Base-by-base conservation (phyloP, 768 basidiomycete species). In the Tulasnella sp. region DNA sequence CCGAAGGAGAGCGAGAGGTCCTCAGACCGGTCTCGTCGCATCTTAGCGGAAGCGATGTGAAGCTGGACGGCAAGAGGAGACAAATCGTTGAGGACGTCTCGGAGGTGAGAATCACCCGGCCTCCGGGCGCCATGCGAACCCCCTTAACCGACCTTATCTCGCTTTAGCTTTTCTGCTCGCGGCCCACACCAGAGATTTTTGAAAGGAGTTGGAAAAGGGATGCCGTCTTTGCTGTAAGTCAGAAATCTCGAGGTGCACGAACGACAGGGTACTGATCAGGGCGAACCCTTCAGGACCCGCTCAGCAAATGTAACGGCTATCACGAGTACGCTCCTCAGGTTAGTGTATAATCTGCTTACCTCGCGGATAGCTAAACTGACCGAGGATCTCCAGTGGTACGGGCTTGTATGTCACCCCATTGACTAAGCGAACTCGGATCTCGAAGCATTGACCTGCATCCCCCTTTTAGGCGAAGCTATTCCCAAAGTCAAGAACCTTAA, bases 241-340 rank as follows among this genome's bases (percentile, higher is more conserved):
- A 5, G 11, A 5, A 2, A 17, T 2, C 29, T 29, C 22, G 14
- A 9, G 15, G 3, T 14, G 58, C 25, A 34, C 6, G 11, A 12
- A 34, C 58, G 58, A 31, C 25, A 64, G 12, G 31, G 25, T 4
- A 22, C 31, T 76, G 2, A 22, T 76, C 29, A 34, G 40, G 38
- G 40, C 22, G 22, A 42, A 58, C 15, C 17, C 37, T 14, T 4
- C 74, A 88, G 87, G 86, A 89, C 79, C 88, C 89, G 14, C 80
- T 86, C 40, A 84, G 82, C 39, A 85, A 84, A 77, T 88, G 87
- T 79, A 82, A 83, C 40, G 88, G 89, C 6, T 87, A 84, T 77
- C 79, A 82, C 52, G 83, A 91, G 79, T 87, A 87, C 80, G 86
- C 85, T 31, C 83, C 89, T 40, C 87, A 89, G 84, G 89, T 88